Evolutionary conservation across 148 eudicot species (phyloP), one percentile per base, ranked within the genome.

Genomic region (Fallopia convolvulus): DNA sequence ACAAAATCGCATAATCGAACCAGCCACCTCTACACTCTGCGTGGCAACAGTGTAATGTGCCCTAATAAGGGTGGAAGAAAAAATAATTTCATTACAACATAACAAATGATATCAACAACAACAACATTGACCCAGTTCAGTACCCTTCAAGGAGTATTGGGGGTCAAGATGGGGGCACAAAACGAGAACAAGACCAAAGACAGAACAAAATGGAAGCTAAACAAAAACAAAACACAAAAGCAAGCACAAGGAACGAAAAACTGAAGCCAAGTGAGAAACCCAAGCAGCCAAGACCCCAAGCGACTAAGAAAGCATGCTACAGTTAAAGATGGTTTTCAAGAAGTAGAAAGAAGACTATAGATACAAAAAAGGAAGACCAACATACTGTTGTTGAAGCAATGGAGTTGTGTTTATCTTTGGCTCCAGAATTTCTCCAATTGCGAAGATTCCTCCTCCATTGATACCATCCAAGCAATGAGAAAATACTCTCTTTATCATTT

Each of bases 381-480:
- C 97, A 18, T 88, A 95, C 99, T 82, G 80, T 75, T 92, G 77
- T 41, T 90, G 90, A 46, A 90, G 80, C 71, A 92, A 73, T 49
- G 97, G 91, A 79, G 94, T 92, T 76, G 82, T 79, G 0, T 84
- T 84, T 23, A 90, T 53, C 82, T 88, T 87, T 44, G 97, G 99
- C 79, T 91, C 86, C 71, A 90, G 93, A 58, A 95, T 84, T 79
- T 91, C 86, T 41, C 99, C 99, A 68, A 95, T 90, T 47, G 99
- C 93, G 76, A 92, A 92, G 55, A 92, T 91, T 20, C 97, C 99
- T 74, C 99, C 99, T 76, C 99, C 99, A 42, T 85, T 78, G 18
- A 14, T 71, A 39, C 90, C 84, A 79, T 92, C 94, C 87, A 95
- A 87, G 86, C 99, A 92, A 80, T 95, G 99, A 21, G 99, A 81